Evolutionary conservation across 805 yeast species (phyloP).

Genomic region (Lipomyces kockii): DNA sequence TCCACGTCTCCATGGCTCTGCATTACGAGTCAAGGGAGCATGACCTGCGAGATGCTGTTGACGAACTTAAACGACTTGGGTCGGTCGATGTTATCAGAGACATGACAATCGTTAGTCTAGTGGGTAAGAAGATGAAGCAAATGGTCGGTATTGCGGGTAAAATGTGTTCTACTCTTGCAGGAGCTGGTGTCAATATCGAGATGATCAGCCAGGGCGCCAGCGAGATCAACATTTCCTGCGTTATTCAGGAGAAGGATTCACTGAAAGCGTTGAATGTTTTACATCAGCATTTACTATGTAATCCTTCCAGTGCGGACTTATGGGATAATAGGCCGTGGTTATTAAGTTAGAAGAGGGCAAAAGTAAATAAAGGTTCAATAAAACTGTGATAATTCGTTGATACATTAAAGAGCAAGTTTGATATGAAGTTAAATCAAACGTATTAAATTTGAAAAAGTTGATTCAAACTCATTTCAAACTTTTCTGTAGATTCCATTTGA

Average conservation of each 20-base stretch:
- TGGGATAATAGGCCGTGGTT: conserved; percentile 35
- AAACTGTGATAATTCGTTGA: background rate
- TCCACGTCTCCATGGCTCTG: conserved; percentile 97
- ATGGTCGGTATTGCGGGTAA: conserved; percentile 96
- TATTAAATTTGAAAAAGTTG: background rate
- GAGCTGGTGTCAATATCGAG: conserved; percentile 89
- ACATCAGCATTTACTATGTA: conserved; percentile 68
- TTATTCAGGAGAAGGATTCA: conserved; percentile 81
- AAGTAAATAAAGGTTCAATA: background rate
- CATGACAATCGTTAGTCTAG: conserved; percentile 90
- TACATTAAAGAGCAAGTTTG: background rate
- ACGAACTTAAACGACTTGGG: conserved; percentile 80
- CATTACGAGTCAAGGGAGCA: conserved; percentile 59
- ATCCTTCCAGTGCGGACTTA: conserved; percentile 23
- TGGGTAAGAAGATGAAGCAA: conserved; percentile 97
- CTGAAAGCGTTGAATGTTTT: conserved; percentile 83
- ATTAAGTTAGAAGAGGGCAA: background rate
- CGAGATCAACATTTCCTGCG: conserved; percentile 95
- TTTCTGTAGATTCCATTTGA: background rate
- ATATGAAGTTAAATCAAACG: background rate
- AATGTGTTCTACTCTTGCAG: conserved; percentile 93
- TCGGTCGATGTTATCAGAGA: conserved; percentile 84
- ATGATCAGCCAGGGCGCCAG: conserved; percentile 99
- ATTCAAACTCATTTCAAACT: background rate
- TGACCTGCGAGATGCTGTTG: conserved; percentile 73